Evolutionary conservation across 73 alveolate species (phyloP), one percentile per base, ranked within the genome.

Genomic region (Breviolum minutum): DNA sequence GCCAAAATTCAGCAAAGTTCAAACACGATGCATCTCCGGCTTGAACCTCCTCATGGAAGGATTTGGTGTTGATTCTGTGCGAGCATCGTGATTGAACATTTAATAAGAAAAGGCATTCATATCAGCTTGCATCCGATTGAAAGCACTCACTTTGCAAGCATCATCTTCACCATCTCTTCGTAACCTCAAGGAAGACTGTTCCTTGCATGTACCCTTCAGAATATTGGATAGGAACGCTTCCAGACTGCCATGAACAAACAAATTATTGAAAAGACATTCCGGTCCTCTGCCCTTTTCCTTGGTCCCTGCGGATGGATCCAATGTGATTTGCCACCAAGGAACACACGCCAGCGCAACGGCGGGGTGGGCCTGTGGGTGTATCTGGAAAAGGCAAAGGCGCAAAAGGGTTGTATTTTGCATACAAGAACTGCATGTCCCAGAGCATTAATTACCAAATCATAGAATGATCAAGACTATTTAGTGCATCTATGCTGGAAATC

Each of bases 91-190:
- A 16, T 77, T 27, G 86, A 77, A 29, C 63, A 63, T 29, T 73
- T 11, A n/a, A 77, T 8, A n/a, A 10, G 86, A 40, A 77, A n/a
- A 77, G 86, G 27, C 86, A 24, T 73, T 40, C 82, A 29, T 29
- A 22, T 77, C 63, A 77, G 63, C 26, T 40, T 40, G 54, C 54
- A 40, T 40, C 54, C 54, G 54, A 0, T 40, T 40, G 54, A 40
- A 69, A n/a, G 8, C 14, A n/a, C 86, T 99, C 99, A 99, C 82
- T 89, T 94, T n/a, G 99, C 99, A 99, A 99, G 27, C 99, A 99
- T 99, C 99, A 99, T 99, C 87, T 93, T 92, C 40, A 95, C 99
- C 40, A 99, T 95, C 79, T 99, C 99, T 64, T 99, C 99, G 90
- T 97, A 99, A 69, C 95, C 99, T 88, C 32, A 40, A 40, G 54